Evolutionary conservation across 1,284 basidiomycete genomes (phyloP).

Genomic region (Austroboletus niveus): DNA sequence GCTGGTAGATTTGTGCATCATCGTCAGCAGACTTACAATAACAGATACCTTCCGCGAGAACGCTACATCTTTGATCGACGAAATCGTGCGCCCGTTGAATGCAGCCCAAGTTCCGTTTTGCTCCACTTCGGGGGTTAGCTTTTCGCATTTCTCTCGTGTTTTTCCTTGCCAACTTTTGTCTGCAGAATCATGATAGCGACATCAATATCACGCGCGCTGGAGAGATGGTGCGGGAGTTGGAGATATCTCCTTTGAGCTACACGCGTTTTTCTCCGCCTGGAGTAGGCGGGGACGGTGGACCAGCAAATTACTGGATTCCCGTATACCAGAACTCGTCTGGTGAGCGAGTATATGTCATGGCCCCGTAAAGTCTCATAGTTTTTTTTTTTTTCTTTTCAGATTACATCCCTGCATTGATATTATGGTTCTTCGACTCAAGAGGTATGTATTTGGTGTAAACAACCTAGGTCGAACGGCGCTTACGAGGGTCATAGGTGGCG

Average conservation of each 20-base stretch:
- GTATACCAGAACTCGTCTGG: conserved; percentile 38
- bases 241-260: conserved; percentile 58
- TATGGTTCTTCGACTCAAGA: conserved; percentile 74
- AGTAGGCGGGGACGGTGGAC: conserved; percentile 59
- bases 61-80: conserved; percentile 48
- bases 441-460: conserved; percentile 34
- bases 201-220: conserved; percentile 62
- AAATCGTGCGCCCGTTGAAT: conserved; percentile 49
- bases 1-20: conserved; percentile 8
- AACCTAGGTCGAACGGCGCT: neutral
- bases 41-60: conserved; percentile 63
- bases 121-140: conserved; percentile 54
- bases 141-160: neutral
- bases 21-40: neutral
- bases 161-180: neutral
- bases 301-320: conserved; percentile 70
- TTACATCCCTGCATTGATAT: conserved; percentile 46
- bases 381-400: conserved; percentile 33
- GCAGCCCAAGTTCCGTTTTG: conserved; percentile 50
- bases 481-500: conserved; percentile 41
- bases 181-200: conserved; percentile 68
- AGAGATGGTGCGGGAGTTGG: conserved; percentile 56
- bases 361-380: neutral
- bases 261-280: conserved; percentile 56
- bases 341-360: conserved; percentile 7